phyloP scores from a whole-genome alignment of 2,329 filamentous ascomycete species.

The Calycina herbarum region DNA sequence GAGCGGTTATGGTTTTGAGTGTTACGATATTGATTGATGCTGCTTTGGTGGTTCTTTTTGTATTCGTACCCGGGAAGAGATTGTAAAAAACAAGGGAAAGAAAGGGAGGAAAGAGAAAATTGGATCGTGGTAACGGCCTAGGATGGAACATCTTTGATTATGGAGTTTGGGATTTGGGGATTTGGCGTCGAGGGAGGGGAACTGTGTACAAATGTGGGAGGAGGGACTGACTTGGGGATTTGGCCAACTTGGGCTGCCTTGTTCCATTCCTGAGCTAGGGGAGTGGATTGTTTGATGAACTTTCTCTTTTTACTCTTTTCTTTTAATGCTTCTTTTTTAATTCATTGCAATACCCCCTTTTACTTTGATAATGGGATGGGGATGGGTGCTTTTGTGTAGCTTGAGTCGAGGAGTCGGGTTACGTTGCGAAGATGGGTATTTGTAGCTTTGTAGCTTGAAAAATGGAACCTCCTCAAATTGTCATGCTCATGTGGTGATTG shows the following conservation, averaged over 20 bases:
- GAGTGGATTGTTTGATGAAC: not conserved
- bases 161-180: not conserved
- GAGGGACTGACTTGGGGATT: not conserved
- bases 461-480: too few species aligned
- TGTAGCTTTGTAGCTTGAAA: too few species aligned
- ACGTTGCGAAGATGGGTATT: too few species aligned
- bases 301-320: constrained; percentile 4
- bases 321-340: not conserved
- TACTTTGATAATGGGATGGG: not conserved
- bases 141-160: constrained; percentile 4
- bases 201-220: not conserved
- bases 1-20: constrained; percentile 76
- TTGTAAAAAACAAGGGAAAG: constrained; percentile 47
- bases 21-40: constrained; percentile 76
- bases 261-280: not conserved
- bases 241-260: not conserved
- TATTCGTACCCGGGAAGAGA: constrained; percentile 87
- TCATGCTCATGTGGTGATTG: too few species aligned
- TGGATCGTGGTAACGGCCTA: constrained; percentile 12
- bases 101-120: not conserved
- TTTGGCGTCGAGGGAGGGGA: constrained; percentile 8
- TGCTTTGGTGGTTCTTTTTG: constrained; percentile 85
- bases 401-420: too few species aligned
- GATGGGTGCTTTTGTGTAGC: too few species aligned
- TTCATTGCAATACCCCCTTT: constrained; percentile 12